Evolutionary conservation across 805 yeast species (phyloP).

Genomic region (Clavispora carvajalis): DNA sequence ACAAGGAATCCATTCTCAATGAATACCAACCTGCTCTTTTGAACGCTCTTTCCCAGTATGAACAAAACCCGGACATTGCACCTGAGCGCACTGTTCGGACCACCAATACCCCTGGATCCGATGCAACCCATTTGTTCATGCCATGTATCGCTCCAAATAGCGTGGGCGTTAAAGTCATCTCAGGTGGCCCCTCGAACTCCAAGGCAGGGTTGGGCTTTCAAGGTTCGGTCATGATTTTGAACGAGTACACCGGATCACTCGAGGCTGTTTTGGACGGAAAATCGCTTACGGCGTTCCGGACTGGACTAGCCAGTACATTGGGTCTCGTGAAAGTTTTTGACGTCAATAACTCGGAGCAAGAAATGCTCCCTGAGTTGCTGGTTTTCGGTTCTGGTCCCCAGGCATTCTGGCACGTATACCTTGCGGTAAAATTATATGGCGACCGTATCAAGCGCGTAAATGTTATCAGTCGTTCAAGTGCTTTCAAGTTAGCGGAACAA

Average conservation of each 20-base stretch:
- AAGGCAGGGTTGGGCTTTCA: slow-evolving; percentile 45
- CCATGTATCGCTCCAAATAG: slow-evolving; percentile 50
- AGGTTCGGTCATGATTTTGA: slow-evolving; percentile 50
- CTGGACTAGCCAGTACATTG: slow-evolving; percentile 53
- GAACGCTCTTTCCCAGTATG: slow-evolving; percentile 36
- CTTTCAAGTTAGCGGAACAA: slow-evolving; percentile 21
- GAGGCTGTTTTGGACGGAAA: slow-evolving; percentile 53
- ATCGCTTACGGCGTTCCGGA: slow-evolving; percentile 60
- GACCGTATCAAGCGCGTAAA: slow-evolving; percentile 34
- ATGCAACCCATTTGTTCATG: slow-evolving; percentile 55
- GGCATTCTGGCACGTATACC: slow-evolving; percentile 57
- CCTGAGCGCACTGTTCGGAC: slow-evolving; percentile 50
- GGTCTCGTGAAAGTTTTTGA: slow-evolving; percentile 32
- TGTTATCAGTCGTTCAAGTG: slow-evolving; percentile 45
- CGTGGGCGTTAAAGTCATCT: slow-evolving; percentile 57
- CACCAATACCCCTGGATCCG: slow-evolving; percentile 26
- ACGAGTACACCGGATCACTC: slow-evolving; percentile 46
- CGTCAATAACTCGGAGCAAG: slow-evolving; percentile 18
- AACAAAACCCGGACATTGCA: slow-evolving; percentile 37
- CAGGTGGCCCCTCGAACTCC: slow-evolving; percentile 42
- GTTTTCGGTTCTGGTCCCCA: slow-evolving; percentile 63
- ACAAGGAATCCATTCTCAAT: slow-evolving; percentile 17
- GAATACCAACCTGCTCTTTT: slow-evolving; percentile 33
- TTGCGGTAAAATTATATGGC: slow-evolving; percentile 38
- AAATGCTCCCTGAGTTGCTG: slow-evolving; percentile 23